Evolutionary conservation across 371 early-diverging fungal genomes (phyloP).

Genomic region (Rhizopus stolonifer): DNA sequence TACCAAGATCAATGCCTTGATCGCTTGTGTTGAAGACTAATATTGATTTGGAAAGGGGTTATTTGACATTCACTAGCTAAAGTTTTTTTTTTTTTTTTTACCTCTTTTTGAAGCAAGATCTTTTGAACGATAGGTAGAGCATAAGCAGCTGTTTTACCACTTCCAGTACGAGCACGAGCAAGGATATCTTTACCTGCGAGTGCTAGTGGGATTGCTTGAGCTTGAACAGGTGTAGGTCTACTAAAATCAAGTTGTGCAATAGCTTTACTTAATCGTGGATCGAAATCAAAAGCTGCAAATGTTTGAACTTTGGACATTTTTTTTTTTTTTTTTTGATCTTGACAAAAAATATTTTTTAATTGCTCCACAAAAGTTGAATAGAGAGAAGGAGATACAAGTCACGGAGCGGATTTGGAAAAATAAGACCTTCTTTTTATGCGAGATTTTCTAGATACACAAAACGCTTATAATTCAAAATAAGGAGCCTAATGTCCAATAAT

Average conservation of each 20-base stretch:
- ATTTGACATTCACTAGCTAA: neutral
- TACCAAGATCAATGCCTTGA: slow-evolving; percentile 74
- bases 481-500: too few relatives aligned
- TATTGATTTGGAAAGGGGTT: slow-evolving; percentile 8
- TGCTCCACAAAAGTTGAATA: too few relatives aligned
- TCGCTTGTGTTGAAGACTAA: slow-evolving; percentile 22
- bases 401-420: too few relatives aligned
- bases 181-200: slow-evolving; percentile 95
- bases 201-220: slow-evolving; percentile 92
- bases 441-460: too few relatives aligned
- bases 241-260: slow-evolving; percentile 76
- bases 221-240: slow-evolving; percentile 94
- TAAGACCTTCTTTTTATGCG: too few relatives aligned
- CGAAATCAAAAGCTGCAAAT: slow-evolving; percentile 72
- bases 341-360: slow-evolving; percentile 24
- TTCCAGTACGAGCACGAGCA: slow-evolving; percentile 98
- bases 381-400: too few relatives aligned
- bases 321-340: too few relatives aligned
- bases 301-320: slow-evolving; percentile 27
- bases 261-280: slow-evolving; percentile 85
- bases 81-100: slow-evolving; percentile 15
- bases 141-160: slow-evolving; percentile 99
- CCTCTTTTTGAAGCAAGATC: slow-evolving; percentile 73
- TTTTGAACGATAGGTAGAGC: slow-evolving; percentile 92
- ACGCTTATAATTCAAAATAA: too few relatives aligned